Conservation (phyloP, 1,284 basidiomycete genomes). For the Fomitopsis pinicola region DNA sequence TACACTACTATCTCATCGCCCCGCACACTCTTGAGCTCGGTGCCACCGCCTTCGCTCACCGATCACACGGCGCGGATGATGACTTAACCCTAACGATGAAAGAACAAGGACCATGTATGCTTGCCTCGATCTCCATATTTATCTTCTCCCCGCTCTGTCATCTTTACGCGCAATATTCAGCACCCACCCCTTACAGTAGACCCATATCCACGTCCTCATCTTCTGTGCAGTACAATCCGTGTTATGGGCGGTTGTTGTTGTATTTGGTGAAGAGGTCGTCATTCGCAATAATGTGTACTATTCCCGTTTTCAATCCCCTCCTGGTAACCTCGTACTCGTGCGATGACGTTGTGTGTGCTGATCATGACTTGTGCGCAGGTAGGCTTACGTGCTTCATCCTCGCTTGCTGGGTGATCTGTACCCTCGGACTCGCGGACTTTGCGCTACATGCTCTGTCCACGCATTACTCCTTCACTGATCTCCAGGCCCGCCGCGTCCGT, state of each 20-base stretch:
- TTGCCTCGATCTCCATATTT: conserved; percentile 4
- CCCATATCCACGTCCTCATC: background rate
- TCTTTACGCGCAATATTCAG: background rate
- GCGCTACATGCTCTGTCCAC: background rate
- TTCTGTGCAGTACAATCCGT: background rate
- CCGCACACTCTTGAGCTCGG: background rate
- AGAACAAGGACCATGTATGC: conserved; percentile 1
- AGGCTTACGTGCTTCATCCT: background rate
- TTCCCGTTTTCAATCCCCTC: background rate
- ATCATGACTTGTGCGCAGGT: background rate
- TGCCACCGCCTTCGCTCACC: background rate
- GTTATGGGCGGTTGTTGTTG: background rate
- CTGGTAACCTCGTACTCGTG: background rate
- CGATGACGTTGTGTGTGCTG: background rate
- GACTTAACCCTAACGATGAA: background rate
- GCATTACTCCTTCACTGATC: background rate
- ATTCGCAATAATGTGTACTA: background rate
- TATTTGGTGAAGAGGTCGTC: background rate
- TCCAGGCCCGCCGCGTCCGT: background rate
- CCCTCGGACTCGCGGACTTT: background rate
- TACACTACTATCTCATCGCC: background rate
- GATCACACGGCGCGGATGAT: background rate
- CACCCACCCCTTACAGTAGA: background rate
- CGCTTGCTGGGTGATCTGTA: background rate
- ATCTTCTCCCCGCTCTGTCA: conserved; percentile 1